These are phyloP conservation scores for Entoloma clypeatum DNA, from an alignment of 1,284 basidiomycete genomes.

Conservation along the genomic window DNA sequence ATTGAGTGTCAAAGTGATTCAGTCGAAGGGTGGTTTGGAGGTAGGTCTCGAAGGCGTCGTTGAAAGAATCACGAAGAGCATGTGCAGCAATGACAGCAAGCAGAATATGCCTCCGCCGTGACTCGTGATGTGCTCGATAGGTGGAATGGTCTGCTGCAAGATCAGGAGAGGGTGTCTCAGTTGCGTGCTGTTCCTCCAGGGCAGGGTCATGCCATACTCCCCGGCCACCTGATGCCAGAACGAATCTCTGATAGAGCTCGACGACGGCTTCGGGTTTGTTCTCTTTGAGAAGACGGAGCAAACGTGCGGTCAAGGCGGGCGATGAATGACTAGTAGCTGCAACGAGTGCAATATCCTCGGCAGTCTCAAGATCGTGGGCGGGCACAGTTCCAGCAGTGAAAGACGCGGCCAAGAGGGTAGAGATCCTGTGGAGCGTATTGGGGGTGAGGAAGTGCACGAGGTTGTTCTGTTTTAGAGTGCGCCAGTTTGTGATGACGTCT, in stretches of 20 bases:
- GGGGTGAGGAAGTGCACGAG: slow-evolving; percentile 42
- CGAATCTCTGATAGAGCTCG: slow-evolving; percentile 44
- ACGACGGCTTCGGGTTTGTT: slow-evolving; percentile 41
- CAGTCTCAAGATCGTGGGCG: slow-evolving; percentile 4
- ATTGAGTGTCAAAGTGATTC: slow-evolving; percentile 28
- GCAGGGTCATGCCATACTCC: slow-evolving; percentile 22
- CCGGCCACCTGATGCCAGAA: slow-evolving; percentile 23
- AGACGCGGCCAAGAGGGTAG: slow-evolving; percentile 31
- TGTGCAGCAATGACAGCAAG: slow-evolving; percentile 55
- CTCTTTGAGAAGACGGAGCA: slow-evolving; percentile 44
- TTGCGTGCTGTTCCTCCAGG: slow-evolving; percentile 17
- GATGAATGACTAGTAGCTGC: slow-evolving; percentile 41
- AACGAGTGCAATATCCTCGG: slow-evolving; percentile 44
- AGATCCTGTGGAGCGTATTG: slow-evolving; percentile 37
- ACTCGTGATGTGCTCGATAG: slow-evolving; percentile 17
- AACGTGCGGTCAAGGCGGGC: slow-evolving; percentile 45
- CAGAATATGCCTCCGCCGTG: slow-evolving; percentile 40
- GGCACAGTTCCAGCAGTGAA: slow-evolving; percentile 22
- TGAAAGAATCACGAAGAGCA: slow-evolving; percentile 52
- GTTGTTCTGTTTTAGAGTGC: slow-evolving; percentile 38
- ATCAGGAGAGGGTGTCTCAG: slow-evolving; percentile 17
- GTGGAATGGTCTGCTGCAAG: slow-evolving; percentile 16
- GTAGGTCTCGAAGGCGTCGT: slow-evolving; percentile 44
- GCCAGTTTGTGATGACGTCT: slow-evolving; percentile 43
- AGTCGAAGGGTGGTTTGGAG: slow-evolving; percentile 38